phyloP scores from a whole-genome alignment of 768 basidiomycete species.

The Paxillus ammoniavirescens region DNA sequence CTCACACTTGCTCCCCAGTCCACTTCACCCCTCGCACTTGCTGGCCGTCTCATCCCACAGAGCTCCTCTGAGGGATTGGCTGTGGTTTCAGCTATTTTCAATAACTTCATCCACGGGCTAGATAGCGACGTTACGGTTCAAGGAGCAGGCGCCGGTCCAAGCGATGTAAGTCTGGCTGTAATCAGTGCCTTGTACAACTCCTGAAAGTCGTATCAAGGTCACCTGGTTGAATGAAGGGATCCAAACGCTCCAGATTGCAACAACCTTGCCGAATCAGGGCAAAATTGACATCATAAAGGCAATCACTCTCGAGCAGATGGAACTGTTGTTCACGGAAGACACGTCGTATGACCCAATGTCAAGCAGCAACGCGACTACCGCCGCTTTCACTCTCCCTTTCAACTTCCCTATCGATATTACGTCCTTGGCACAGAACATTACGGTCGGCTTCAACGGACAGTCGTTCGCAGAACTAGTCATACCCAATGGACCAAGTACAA shows the following conservation, averaged over 20 bases:
- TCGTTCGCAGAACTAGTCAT: conserved; percentile 61
- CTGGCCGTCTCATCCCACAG: conserved; percentile 67
- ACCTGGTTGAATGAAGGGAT: conserved; percentile 75
- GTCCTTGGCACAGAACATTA: conserved; percentile 58
- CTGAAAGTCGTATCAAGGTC: conserved; percentile 39
- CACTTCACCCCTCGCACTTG: conserved; percentile 50
- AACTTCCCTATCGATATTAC: conserved; percentile 67
- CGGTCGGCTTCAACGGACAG: conserved; percentile 47
- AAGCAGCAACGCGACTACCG: conserved; percentile 58
- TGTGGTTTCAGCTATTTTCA: conserved; percentile 64
- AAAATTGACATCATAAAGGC: conserved; percentile 61
- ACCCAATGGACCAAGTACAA: conserved; percentile 53
- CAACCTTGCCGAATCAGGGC: conserved; percentile 64
- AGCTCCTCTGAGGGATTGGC: conserved; percentile 48
- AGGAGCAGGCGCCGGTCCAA: conserved; percentile 57
- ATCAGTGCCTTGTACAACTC: neutral
- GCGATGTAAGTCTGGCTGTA: conserved; percentile 40
- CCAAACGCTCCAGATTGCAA: conserved; percentile 54
- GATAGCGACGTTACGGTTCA: conserved; percentile 58
- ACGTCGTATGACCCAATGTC: conserved; percentile 58
- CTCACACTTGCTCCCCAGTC: conserved; percentile 56
- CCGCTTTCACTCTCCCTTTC: conserved; percentile 67
- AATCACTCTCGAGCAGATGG: conserved; percentile 57
- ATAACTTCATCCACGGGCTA: conserved; percentile 66
- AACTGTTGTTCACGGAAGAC: conserved; percentile 55